Conservation (phyloP, 176 grass and related monocot genomes). For the Metroxylon sagu region DNA sequence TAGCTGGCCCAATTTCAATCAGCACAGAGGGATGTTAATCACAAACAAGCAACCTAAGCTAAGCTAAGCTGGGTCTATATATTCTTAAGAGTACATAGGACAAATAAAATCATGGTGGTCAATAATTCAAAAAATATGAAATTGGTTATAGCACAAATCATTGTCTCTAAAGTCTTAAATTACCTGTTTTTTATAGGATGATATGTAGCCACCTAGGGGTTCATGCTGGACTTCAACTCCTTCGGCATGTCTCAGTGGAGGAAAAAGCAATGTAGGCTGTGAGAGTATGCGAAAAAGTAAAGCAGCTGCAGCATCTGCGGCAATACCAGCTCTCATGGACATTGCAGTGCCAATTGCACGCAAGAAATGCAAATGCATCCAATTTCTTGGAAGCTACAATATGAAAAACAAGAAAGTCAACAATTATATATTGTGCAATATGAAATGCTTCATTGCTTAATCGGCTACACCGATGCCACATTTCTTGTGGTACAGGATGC, state of each 20-base stretch:
- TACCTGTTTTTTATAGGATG: slow-evolving; percentile 94
- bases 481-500: too few relatives aligned
- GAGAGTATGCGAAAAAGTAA: slow-evolving; percentile 98
- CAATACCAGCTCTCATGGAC: slow-evolving; percentile 95
- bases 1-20: slow-evolving; percentile 44
- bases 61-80: too few relatives aligned
- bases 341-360: slow-evolving; percentile 94
- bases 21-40: slow-evolving; percentile 6
- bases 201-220: slow-evolving; percentile 74
- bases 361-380: slow-evolving; percentile 97
- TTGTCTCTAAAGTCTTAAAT: slow-evolving; percentile 11
- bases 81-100: too few relatives aligned
- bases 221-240: slow-evolving; percentile 88
- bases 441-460: too few relatives aligned
- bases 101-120: too few relatives aligned
- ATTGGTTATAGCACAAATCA: too few relatives aligned
- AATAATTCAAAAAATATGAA: too few relatives aligned
- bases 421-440: too few relatives aligned
- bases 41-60: not conserved
- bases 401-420: slow-evolving; percentile 12
- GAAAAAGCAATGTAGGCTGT: slow-evolving; percentile 91
- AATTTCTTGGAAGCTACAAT: slow-evolving; percentile 86
- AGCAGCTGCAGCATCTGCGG: slow-evolving; percentile 88
- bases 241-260: slow-evolving; percentile 79
- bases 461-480: too few relatives aligned